Evolutionary conservation across 1,284 basidiomycete species (phyloP), one percentile per base, ranked within the genome.

Genomic region (Fereydounia khargensis): DNA sequence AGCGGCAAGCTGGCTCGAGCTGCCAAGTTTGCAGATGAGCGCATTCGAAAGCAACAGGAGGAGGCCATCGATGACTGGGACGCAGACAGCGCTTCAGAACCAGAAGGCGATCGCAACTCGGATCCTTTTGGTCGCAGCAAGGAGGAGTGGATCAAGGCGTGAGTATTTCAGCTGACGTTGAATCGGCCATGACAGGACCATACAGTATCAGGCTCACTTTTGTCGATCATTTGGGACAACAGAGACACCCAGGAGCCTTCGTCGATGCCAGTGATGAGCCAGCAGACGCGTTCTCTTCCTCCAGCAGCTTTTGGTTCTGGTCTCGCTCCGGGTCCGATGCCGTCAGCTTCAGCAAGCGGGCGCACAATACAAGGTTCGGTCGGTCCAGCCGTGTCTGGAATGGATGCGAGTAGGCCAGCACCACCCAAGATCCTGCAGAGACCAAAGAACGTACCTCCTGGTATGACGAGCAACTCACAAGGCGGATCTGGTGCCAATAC

Each of bases 11-110:
- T n/a, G n/a, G n/a, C n/a, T n/a, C n/a, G n/a, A n/a, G n/a, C n/a
- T n/a, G n/a, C n/a, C n/a, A n/a, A n/a, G n/a, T n/a, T n/a, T n/a
- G n/a, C n/a, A n/a, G n/a, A n/a, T n/a, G n/a, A n/a, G n/a, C n/a
- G n/a, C n/a, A n/a, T n/a, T n/a, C n/a, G n/a, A n/a, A n/a, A 52
- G 36, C 37, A 44, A 19, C 31, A 55, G 22, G 21, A 28, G 6
- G 43, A 56, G 0, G 51, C 53, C 0, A 34, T 49, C 14, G 58
- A 61, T 16, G 58, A 61, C 42, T 61, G 58, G 58, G 58, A 61
- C 11, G 58, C 53, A 9, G 53, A 56, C 11, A 61, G 53, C 25
- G 32, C 19, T 5, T 20, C 34, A 3, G 2, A 23, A 8, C 4
- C 11, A n/a, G 2, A 9, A 34, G 16, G 27, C 22, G 32, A 16